phyloP scores from a whole-genome alignment of 352 stramenopile species.

The Blastocystis sp. region DNA sequence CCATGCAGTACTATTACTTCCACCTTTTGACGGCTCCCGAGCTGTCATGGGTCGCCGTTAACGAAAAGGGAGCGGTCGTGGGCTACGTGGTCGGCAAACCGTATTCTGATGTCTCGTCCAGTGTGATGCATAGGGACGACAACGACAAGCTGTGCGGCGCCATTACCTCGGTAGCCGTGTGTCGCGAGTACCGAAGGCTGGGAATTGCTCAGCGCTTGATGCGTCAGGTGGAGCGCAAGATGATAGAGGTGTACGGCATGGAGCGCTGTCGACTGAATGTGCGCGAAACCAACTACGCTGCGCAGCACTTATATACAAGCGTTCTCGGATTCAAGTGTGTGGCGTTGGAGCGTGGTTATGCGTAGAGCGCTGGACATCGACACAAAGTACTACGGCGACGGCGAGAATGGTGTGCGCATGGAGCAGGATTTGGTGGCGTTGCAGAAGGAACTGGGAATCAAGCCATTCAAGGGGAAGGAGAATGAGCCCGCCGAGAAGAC shows the following conservation, averaged over 20 bases:
- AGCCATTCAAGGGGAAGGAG: not conserved
- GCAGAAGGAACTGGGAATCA: constrained; percentile 6
- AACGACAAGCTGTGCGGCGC: constrained; percentile 81
- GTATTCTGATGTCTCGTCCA: constrained; percentile 78
- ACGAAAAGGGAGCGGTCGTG: constrained; percentile 95
- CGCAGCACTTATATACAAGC: constrained; percentile 96
- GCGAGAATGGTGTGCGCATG: constrained; percentile 99
- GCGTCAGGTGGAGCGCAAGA: constrained; percentile 83
- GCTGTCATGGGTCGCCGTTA: constrained; percentile 96
- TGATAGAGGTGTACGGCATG: constrained; percentile 94
- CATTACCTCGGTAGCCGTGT: constrained; percentile 97
- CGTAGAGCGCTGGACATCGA: constrained; percentile 87
- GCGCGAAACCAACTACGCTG: constrained; percentile 93
- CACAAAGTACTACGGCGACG: constrained; percentile 98
- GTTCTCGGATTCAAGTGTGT: constrained; percentile 94
- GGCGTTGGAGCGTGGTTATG: not conserved
- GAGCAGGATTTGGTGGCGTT: constrained; percentile 82
- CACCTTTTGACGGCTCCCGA: constrained; percentile 98
- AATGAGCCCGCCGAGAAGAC: not conserved
- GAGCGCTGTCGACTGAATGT: constrained; percentile 98
- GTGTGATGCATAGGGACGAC: constrained; percentile 75
- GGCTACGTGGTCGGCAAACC: constrained; percentile 99
- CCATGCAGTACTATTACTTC: constrained; percentile 99
- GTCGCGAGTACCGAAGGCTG: constrained; percentile 93
- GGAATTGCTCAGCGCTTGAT: constrained; percentile 98